These are phyloP conservation scores for Hypoxylon sp. DNA, from an alignment of 2,329 filamentous ascomycete species.

Conservation along the genomic window DNA sequence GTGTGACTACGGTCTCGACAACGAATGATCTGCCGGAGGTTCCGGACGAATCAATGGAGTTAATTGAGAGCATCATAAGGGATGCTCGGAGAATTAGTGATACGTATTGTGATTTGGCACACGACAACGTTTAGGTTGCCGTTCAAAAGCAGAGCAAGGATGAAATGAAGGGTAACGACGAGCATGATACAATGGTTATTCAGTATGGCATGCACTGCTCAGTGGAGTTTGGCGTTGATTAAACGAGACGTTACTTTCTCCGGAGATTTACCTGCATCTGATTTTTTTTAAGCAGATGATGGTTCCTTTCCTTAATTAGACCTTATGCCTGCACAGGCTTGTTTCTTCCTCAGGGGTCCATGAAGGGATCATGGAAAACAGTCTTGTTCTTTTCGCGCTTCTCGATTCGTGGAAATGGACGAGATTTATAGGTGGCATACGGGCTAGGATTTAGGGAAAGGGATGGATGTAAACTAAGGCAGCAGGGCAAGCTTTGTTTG, in stretches of 20 bases:
- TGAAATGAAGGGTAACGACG: constrained; percentile 22
- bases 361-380: constrained; percentile 20
- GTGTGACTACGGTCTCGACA: constrained; percentile 7
- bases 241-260: constrained; percentile 16
- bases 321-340: constrained; percentile 39
- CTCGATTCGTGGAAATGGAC: constrained; percentile 18
- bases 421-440: constrained; percentile 29
- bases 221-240: constrained; percentile 42
- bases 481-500: constrained; percentile 12
- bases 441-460: constrained; percentile 14
- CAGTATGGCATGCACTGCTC: constrained; percentile 9
- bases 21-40: constrained; percentile 53
- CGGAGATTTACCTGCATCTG: constrained; percentile 10
- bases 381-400: constrained; percentile 10
- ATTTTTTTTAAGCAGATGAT: constrained; percentile 10
- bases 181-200: constrained; percentile 25
- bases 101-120: constrained; percentile 18
- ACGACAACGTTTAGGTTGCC: constrained; percentile 11
- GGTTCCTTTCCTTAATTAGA: constrained; percentile 27
- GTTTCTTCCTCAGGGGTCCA: constrained; percentile 19
- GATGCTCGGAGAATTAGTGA: constrained; percentile 54
- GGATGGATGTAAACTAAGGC: constrained; percentile 36
- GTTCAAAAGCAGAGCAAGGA: neutral
- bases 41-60: constrained; percentile 54
- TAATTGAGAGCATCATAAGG: constrained; percentile 55